Base-by-base conservation (phyloP, 1,284 basidiomycete species). In the Pyrrhoderma lamaoense region DNA sequence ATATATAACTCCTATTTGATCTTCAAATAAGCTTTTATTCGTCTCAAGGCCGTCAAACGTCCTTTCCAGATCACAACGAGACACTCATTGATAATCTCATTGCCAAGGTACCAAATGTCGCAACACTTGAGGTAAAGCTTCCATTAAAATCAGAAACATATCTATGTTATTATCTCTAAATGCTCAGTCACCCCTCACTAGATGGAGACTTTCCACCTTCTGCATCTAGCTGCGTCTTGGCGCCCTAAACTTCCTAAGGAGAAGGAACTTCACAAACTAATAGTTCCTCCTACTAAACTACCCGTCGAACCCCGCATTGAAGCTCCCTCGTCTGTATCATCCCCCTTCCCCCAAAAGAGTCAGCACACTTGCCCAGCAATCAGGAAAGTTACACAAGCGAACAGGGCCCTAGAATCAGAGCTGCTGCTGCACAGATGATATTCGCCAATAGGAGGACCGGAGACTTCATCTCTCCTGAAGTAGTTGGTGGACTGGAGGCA, bases 131-230 rank as follows among this genome's bases (percentile, higher is more conserved):
- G 74, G 86, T 84, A 58, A n/a, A 56, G 65, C 16, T n/a, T 22
- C n/a, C 22, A 19, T 16, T 9, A 8, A 38, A n/a, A n/a, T n/a
- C n/a, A n/a, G n/a, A n/a, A 11, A 31, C 27, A 5, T 5, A 5
- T 11, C 11, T 11, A 5, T 34, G 7, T 14, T 19, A 19, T 25
- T 14, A 13, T n/a, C 45, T 27, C 11, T 19, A 47, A 14, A 23
- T 19, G 4, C 19, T 35, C 14, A 23, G 18, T 14, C 9, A 0
- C 21, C 25, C 8, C n/a, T n/a, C n/a, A n/a, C n/a, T n/a, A 90
- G 88, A 88, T 89, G 87, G 86, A 89, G 62, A 88, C 85, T 0
- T 85, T 85, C 62, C 86, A 87, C 66, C 68, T 89, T 45, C 77
- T 80, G 58, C 83, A 89, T 64, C 74, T 88, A 21, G 82, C 87